Evolutionary conservation across 2,329 filamentous ascomycete species (phyloP), one percentile per base, ranked within the genome.

Genomic region (Penicillium sp.): DNA sequence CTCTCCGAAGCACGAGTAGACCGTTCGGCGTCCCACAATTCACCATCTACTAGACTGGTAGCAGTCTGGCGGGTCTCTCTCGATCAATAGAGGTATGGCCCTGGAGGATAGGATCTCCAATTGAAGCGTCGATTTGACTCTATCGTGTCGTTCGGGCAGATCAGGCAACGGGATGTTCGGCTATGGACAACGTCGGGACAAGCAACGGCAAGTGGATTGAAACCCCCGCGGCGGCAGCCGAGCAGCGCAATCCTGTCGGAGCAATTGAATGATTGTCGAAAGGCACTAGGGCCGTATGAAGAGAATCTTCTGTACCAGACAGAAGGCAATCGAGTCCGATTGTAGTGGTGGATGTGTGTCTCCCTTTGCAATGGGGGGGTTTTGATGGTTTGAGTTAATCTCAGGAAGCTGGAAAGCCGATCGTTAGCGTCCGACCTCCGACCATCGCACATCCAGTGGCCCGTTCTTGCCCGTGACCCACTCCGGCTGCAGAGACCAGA

Each of bases 1-100:
- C 78, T 79, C 79, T 80, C 79, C 77, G 49, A 51, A 51, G 60
- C 66, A 60, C 54, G 78, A 81, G 79, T 69, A 76, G 77, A 80
- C 77, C 77, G 76, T 79, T 79, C 68, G 65, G 78, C 78, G 77
- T 79, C 77, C 79, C 78, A 80, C 77, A 78, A 74, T 72, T 73
- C 70, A 75, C 75, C 77, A 78, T 80, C 65, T 71, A 71, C 62
- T 40, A 51, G 59, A 59, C 58, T 62, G 62, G 55, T 51, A 39
- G 58, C 63, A 70, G 66, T 63, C 62, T 56, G 40, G 27, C 54
- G 56, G 7, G 50, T 44, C 51, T 50, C 52, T 16, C 14, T n/a
- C 44, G 22, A 27, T 33, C 19, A 10, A 36, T 41, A n/a, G 36
- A 46, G 13, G 49, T 27, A 31, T 19, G 35, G 47, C 27, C 39